Conservation (phyloP, 2,329 filamentous ascomycete species). For the Aureobasidium vineae region DNA sequence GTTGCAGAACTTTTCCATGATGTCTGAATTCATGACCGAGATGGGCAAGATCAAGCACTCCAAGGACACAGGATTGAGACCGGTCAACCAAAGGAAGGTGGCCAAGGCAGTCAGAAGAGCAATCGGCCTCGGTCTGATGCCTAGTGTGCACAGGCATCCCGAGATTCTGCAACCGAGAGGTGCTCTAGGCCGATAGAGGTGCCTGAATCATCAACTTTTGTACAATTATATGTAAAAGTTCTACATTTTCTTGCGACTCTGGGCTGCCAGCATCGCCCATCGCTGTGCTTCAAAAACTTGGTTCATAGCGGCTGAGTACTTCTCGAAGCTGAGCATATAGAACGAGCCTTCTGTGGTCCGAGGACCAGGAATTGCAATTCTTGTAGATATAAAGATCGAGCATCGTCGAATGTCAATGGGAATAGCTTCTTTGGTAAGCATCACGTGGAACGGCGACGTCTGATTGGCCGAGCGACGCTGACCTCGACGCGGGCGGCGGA, state of each 20-base stretch:
- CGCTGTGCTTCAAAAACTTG: not conserved
- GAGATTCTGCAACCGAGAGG: conserved; percentile 58
- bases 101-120: conserved; percentile 88
- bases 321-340: not conserved
- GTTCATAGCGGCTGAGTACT: not conserved
- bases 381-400: not conserved
- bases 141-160: conserved; percentile 85
- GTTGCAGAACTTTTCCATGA: conserved; percentile 80
- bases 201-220: not conserved
- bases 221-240: conserved; percentile 13
- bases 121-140: conserved; percentile 87
- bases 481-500: conserved; percentile 17
- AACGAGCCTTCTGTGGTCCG: no score
- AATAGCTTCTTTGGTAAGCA: not conserved
- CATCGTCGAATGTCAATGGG: not conserved
- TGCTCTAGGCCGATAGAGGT: conserved; percentile 4
- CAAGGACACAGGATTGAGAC: conserved; percentile 73
- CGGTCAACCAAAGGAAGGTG: conserved; percentile 88
- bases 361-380: no score
- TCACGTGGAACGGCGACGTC: not conserved
- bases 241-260: not conserved
- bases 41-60: conserved; percentile 81
- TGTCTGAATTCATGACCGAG: conserved; percentile 81
- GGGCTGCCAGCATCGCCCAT: not conserved
- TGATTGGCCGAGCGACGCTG: conserved; percentile 20